These are phyloP conservation scores for Arabidopsis arenosa DNA, from an alignment of 345 rosid genomes.

Conservation along the genomic window DNA sequence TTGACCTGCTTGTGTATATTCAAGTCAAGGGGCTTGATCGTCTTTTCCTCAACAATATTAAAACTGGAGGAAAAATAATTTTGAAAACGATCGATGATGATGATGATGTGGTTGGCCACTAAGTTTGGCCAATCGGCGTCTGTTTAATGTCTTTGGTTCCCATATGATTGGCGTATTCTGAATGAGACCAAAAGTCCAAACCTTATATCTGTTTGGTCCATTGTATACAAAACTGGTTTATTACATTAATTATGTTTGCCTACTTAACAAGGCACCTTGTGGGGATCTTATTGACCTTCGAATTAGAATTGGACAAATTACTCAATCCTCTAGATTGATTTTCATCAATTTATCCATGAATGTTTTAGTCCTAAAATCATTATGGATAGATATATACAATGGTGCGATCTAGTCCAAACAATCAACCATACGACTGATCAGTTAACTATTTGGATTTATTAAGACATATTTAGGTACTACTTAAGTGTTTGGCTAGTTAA, in stretches of 20 bases:
- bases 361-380: not conserved
- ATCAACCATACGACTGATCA: too few relatives aligned
- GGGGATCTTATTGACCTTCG: constrained; percentile 31
- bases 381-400: not conserved
- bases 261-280: constrained; percentile 42
- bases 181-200: constrained; percentile 36
- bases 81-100: not conserved
- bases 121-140: constrained; percentile 35
- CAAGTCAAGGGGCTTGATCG: constrained; percentile 21
- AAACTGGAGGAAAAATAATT: not conserved
- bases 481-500: constrained; percentile 4
- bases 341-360: not conserved
- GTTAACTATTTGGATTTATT: not conserved
- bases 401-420: not conserved
- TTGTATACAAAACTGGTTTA: constrained; percentile 13
- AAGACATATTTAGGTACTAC: not conserved
- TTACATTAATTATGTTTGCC: constrained; percentile 37
- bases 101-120: constrained; percentile 40
- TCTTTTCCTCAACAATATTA: not conserved
- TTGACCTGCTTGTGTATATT: not conserved
- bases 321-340: constrained; percentile 1
- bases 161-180: constrained; percentile 42
- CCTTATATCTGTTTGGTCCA: constrained; percentile 26
- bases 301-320: constrained; percentile 1
- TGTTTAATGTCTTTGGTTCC: constrained; percentile 37